Base-by-base conservation (phyloP, 2,329 filamentous ascomycete genomes). In the Hysterium pulicare region DNA sequence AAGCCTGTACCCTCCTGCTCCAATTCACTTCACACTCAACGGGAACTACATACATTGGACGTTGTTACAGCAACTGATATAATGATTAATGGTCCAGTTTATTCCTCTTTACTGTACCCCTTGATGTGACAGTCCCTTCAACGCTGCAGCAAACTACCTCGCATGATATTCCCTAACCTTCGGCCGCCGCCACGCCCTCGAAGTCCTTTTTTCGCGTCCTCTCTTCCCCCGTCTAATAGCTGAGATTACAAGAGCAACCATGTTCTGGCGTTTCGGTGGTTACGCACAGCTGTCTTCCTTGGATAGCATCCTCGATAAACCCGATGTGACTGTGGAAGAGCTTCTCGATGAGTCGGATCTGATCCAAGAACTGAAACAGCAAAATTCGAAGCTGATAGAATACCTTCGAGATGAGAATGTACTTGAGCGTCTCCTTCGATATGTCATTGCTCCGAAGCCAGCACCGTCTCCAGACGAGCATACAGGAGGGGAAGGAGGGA, bases 241-340 rank as follows among this genome's bases (percentile, higher is more conserved):
- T 47, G 49, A 53, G 56, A 51, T 46, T 49, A 46, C 49, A 44
- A 36, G 28, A 19, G 45, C 49, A 50, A 61, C 71, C 76, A 98
- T 98, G 93, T 98, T 98, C 73, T 98, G 93, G 93, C 86, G 91
- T 73, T 98, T 97, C 79, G 91, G 93, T 79, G 90, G 90, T 65
- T 97, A 97, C 79, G 88, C 90, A 77, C 95, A 89, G 78, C 86
- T 95, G 72, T 96, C 91, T 61, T 86, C 90, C 64, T 89, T 98
- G 71, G 93, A 97, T 71, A 90, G 85, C 57, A 87, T 98, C 62
- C 89, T 98, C 67, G 93, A 98, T 67, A 95, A 95, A 71, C 83
- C 81, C 57, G 87, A 95, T 71, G 90, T 96, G 66, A 90, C 87
- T 40, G 84, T 97, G 53, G 93, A 98, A 71, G 91, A 97, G 66